A percentile compares a stretch with the other conserved stretches of the same genome.
These are phyloP conservation scores for Sugiyamaella smithiae DNA, from an alignment of 805 yeast species.

Conservation along the genomic window DNA sequence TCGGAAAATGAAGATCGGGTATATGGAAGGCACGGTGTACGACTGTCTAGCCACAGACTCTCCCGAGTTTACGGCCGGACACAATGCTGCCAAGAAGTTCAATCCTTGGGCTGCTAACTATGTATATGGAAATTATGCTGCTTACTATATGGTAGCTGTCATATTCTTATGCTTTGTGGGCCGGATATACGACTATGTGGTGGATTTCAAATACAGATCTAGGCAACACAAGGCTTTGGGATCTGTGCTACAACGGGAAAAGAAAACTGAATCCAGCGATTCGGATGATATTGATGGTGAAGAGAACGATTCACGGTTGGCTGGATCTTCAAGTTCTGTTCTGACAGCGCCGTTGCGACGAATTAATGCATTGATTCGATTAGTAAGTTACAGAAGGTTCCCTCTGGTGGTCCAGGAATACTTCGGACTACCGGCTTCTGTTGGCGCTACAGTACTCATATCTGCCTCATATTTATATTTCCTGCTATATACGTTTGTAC, in stretches of 20 bases:
- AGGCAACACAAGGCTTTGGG: neutral
- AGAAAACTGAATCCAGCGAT: neutral
- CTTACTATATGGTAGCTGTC: constrained; percentile 17
- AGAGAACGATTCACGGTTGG: neutral
- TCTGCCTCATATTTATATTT: constrained; percentile 11
- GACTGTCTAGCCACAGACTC: constrained; percentile 14
- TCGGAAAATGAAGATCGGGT: neutral
- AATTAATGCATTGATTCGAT: constrained; percentile 13
- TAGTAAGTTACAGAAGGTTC: constrained; percentile 19
- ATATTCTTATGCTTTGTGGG: constrained; percentile 14
- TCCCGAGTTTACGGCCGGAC: constrained; percentile 15
- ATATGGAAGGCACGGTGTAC: constrained; percentile 6
- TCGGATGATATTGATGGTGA: neutral
- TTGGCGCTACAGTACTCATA: constrained; percentile 11
- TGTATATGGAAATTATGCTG: constrained; percentile 17
- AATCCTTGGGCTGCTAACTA: constrained; percentile 14
- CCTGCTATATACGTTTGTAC: constrained; percentile 15
- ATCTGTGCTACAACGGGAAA: too few species aligned
- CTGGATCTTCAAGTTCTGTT: neutral
- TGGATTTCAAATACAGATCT: constrained; percentile 11
- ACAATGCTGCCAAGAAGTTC: constrained; percentile 10
- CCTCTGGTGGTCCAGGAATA: constrained; percentile 8
- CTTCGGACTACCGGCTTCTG: constrained; percentile 16
- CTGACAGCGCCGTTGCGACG: neutral
- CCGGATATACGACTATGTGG: constrained; percentile 8